Conservation (phyloP, 352 stramenopile genomes). For the Phytophthora constricta region DNA sequence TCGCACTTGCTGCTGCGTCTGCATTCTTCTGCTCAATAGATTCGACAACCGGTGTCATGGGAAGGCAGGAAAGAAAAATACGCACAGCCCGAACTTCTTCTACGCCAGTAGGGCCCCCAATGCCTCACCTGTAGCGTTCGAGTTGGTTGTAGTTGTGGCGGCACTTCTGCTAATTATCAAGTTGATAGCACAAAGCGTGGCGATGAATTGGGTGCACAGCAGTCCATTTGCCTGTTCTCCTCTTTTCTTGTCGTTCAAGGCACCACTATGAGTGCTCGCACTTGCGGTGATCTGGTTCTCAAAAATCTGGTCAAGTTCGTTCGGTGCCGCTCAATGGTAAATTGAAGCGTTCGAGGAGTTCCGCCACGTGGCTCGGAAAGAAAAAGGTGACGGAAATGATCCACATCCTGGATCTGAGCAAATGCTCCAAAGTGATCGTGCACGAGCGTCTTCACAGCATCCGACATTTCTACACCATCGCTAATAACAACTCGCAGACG, state of each 20-base stretch:
- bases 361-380: constrained; percentile 27
- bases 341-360: constrained; percentile 21
- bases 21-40: constrained; percentile 14
- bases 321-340: constrained; percentile 42
- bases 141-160: neutral
- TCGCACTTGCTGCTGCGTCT: neutral
- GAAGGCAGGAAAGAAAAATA: constrained; percentile 68
- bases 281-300: constrained; percentile 37
- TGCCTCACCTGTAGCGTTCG: constrained; percentile 4
- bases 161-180: constrained; percentile 31
- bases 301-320: constrained; percentile 52
- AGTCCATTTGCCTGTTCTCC: constrained; percentile 24
- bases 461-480: constrained; percentile 71
- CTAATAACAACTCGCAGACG: constrained; percentile 44
- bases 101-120: constrained; percentile 22
- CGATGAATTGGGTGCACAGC: constrained; percentile 42
- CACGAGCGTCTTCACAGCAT: constrained; percentile 55
- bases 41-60: constrained; percentile 30
- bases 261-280: constrained; percentile 11
- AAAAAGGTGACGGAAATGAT: constrained; percentile 70
- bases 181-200: constrained; percentile 33
- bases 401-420: constrained; percentile 65
- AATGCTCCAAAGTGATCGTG: constrained; percentile 62
- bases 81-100: constrained; percentile 61
- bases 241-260: constrained; percentile 17